These are phyloP conservation scores for Fusarium marasasianum DNA, from an alignment of 2,329 filamentous ascomycete genomes.

Conservation along the genomic window DNA sequence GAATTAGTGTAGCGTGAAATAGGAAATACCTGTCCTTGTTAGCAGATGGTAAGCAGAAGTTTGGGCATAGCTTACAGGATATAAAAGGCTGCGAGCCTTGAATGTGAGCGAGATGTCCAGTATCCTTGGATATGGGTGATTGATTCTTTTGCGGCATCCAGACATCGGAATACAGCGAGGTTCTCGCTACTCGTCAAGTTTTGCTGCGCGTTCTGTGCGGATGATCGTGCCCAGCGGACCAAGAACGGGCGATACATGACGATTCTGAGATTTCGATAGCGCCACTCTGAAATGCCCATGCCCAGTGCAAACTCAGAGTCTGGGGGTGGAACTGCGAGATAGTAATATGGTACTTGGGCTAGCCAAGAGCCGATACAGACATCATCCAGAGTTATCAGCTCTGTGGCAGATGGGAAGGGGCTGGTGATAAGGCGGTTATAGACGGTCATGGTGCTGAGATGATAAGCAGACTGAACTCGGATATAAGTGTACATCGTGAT, in stretches of 20 bases:
- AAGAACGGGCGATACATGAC: conserved; percentile 29
- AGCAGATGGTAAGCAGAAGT: accelerated
- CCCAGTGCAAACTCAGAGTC: conserved; percentile 16
- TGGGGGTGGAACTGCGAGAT: not conserved
- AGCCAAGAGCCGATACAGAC: conserved; percentile 27
- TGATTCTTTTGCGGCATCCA: conserved; percentile 23
- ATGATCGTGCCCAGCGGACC: conserved; percentile 20
- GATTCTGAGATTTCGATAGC: conserved; percentile 18
- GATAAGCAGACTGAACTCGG: conserved; percentile 25
- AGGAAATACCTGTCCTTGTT: conserved; percentile 11
- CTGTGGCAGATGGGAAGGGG: conserved; percentile 24
- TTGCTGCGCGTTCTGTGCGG: conserved; percentile 8
- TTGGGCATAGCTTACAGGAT: conserved; percentile 3
- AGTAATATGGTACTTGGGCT: conserved; percentile 25
- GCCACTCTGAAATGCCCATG: conserved; percentile 23
- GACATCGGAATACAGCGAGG: conserved; percentile 19
- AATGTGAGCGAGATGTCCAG: conserved; percentile 21
- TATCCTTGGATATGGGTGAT: conserved; percentile 10
- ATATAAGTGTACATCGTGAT: conserved; percentile 24
- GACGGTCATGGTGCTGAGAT: conserved; percentile 26
- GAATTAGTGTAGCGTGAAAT: conserved; percentile 27
- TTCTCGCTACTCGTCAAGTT: conserved; percentile 24
- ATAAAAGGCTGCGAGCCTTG: conserved; percentile 22
- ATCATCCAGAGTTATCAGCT: conserved; percentile 21
- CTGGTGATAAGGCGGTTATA: conserved; percentile 32